Percentiles rank a stretch among this genome's conserved stretches.
These are phyloP conservation scores for Beauveria brongniartii DNA, from an alignment of 2,329 filamentous ascomycete species.

Conservation along the genomic window DNA sequence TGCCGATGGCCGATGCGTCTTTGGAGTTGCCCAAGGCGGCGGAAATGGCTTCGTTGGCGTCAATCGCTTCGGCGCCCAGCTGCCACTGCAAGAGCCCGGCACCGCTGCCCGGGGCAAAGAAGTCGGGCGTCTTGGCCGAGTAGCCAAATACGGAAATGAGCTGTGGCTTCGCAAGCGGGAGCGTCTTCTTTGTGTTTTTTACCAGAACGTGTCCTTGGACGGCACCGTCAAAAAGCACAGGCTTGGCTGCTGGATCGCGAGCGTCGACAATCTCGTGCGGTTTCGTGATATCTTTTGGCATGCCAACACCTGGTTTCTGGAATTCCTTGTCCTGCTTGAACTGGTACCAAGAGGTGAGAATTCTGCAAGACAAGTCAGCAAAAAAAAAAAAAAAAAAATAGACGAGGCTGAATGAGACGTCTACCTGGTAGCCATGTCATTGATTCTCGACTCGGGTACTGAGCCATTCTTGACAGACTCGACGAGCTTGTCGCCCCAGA, in stretches of 20 bases:
- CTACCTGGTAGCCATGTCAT: constrained; percentile 50
- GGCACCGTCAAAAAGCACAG: constrained; percentile 43
- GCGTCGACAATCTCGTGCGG: constrained; percentile 48
- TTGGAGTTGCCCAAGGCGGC: constrained; percentile 17
- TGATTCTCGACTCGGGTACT: constrained; percentile 44
- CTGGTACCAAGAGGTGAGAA: constrained; percentile 49
- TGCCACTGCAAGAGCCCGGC: constrained; percentile 23
- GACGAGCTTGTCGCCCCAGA: constrained; percentile 47
- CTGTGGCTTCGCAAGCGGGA: constrained; percentile 44
- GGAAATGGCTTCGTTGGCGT: constrained; percentile 19
- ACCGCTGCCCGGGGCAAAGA: constrained; percentile 27
- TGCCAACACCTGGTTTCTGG: constrained; percentile 39
- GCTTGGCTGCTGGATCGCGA: constrained; percentile 34
- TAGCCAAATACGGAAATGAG: constrained; percentile 55
- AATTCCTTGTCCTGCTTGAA: constrained; percentile 43
- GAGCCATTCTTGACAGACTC: constrained; percentile 53
- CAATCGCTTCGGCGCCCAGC: constrained; percentile 31
- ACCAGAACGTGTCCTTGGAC: constrained; percentile 57
- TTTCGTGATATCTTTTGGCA: constrained; percentile 39
- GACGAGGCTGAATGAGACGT: background rate
- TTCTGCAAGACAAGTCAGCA: constrained; percentile 15
- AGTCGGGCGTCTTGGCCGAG: constrained; percentile 41
- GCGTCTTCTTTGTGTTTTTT: constrained; percentile 48
- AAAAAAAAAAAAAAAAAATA: too few species aligned
- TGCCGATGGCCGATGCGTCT: constrained; percentile 34